Conservation (phyloP, 148 eudicot genomes). For the Drosera capensis region DNA sequence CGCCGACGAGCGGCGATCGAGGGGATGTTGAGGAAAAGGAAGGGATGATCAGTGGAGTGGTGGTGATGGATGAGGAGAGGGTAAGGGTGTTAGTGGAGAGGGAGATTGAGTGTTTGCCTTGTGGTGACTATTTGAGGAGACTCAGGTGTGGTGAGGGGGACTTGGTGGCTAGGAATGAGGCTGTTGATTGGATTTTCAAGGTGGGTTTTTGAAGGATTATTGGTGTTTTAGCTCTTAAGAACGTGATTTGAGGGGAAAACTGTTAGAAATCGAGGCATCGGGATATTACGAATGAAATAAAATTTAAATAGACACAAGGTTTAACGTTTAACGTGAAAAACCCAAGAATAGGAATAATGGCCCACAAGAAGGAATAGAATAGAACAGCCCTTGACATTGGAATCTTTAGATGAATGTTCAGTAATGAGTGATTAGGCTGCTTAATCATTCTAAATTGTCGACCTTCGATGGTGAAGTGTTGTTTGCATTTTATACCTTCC, state of each 20-base stretch:
- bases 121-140: conserved; percentile 38
- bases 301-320: too few relatives aligned
- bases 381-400: too few relatives aligned
- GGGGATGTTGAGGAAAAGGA: conserved; percentile 17
- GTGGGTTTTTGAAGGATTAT: conserved; percentile 10
- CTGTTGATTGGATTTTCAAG: conserved; percentile 70
- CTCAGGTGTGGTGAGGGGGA: conserved; percentile 49
- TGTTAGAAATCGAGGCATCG: too few relatives aligned
- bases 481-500: conserved; percentile 15
- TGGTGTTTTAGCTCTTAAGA: neutral
- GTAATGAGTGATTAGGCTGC: too few relatives aligned
- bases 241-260: too few relatives aligned
- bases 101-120: conserved; percentile 35
- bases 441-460: too few relatives aligned
- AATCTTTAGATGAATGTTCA: too few relatives aligned
- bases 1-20: conserved; percentile 6
- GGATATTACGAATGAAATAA: neutral
- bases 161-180: conserved; percentile 41
- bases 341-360: too few relatives aligned
- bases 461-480: too few relatives aligned
- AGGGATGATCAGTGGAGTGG: conserved; percentile 8
- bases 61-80: conserved; percentile 38
- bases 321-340: too few relatives aligned
- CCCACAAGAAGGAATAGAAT: too few relatives aligned
- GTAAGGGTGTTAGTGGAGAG: conserved; percentile 27